Conservation (phyloP, 768 basidiomycete species). For the Collybiopsis luxurians region DNA sequence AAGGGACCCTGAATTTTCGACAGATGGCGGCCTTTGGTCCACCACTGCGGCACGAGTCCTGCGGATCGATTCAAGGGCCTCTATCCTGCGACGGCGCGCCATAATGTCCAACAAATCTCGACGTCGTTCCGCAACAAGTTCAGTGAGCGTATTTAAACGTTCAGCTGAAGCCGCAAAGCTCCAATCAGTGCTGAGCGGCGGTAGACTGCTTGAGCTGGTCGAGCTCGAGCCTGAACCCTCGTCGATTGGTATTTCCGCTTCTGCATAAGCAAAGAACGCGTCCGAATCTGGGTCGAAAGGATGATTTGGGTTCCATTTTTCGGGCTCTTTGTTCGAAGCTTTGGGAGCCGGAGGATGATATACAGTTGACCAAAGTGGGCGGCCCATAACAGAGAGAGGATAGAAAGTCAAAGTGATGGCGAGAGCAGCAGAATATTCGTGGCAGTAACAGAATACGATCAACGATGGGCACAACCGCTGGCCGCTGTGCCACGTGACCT, state of each 20-base stretch:
- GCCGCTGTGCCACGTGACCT: too few species aligned
- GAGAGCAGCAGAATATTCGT: too few species aligned
- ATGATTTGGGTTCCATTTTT: neutral
- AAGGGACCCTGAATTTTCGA: neutral
- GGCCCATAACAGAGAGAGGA: neutral
- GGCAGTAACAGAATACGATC: too few species aligned
- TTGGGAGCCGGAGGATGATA: neutral
- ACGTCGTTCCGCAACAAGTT: neutral
- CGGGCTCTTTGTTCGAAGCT: neutral
- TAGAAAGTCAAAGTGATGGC: neutral
- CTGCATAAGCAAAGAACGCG: neutral
- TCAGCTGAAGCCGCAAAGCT: neutral
- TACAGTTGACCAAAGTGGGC: constrained; percentile 1
- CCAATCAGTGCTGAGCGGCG: neutral
- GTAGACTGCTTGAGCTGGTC: too few species aligned
- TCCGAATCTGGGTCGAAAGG: neutral
- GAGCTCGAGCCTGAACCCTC: neutral
- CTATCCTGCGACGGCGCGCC: neutral
- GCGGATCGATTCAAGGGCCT: neutral
- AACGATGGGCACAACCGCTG: too few species aligned
- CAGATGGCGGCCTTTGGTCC: neutral
- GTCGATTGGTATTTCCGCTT: neutral
- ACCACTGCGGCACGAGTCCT: neutral
- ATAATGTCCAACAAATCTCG: neutral
- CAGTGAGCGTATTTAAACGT: neutral